phyloP scores from a whole-genome alignment of 345 rosid species.

The Garcia nutans region DNA sequence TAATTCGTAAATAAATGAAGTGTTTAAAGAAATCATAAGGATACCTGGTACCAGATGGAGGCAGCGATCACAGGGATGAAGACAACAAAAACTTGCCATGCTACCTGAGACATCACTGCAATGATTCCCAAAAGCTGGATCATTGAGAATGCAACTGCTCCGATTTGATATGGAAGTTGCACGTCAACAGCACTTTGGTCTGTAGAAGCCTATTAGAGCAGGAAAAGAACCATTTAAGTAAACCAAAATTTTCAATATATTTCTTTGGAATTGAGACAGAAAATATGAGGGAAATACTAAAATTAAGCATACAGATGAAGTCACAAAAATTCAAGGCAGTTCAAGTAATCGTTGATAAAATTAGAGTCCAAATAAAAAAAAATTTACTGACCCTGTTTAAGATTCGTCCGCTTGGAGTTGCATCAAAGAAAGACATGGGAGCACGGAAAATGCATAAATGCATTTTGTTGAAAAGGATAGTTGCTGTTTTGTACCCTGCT shows the following conservation, averaged over 20 bases:
- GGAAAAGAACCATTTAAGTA: neutral
- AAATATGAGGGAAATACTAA: neutral
- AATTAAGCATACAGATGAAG: neutral
- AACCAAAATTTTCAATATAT: neutral
- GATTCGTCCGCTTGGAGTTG: constrained; percentile 69
- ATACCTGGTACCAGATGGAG: constrained; percentile 77
- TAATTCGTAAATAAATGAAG: neutral
- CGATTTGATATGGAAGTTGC: constrained; percentile 43
- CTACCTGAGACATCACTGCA: constrained; percentile 74
- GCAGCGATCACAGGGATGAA: constrained; percentile 57
- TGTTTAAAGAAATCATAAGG: neutral
- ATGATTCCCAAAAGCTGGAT: constrained; percentile 66
- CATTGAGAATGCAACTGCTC: constrained; percentile 41
- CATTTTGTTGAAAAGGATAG: constrained; percentile 59
- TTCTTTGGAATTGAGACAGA: neutral
- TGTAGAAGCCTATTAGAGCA: constrained; percentile 56
- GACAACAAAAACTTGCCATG: constrained; percentile 68
- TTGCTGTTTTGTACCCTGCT: constrained; percentile 59
- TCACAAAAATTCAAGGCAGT: neutral
- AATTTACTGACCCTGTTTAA: constrained; percentile 53
- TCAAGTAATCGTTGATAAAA: neutral
- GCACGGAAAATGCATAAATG: constrained; percentile 66
- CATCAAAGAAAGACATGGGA: constrained; percentile 79
- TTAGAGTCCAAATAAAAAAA: neutral
- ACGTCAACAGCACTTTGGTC: constrained; percentile 64